These are phyloP conservation scores for Eucalyptus erythrocorys DNA, from an alignment of 345 rosid species.

Conservation along the genomic window DNA sequence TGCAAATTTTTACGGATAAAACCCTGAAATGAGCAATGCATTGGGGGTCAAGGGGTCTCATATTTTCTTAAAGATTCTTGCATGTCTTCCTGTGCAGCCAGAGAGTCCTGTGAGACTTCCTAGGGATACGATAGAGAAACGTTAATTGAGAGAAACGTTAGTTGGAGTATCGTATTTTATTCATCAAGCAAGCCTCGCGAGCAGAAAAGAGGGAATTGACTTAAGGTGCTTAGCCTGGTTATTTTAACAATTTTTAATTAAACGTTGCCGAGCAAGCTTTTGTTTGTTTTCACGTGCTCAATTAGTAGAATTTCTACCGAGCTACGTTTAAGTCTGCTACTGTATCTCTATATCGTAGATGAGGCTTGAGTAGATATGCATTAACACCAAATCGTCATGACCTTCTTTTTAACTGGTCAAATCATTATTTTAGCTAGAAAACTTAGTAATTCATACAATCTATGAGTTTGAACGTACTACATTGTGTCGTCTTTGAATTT, in stretches of 20 bases:
- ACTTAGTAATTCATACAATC: too few species aligned
- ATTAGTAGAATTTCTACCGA: not conserved
- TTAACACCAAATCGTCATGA: not conserved
- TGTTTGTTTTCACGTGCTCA: not conserved
- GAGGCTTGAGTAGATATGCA: not conserved
- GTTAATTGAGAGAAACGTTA: not conserved
- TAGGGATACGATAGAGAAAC: not conserved
- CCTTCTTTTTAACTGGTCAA: not conserved
- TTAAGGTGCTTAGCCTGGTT: not conserved
- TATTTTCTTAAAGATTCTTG: not conserved
- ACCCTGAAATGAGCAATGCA: not conserved
- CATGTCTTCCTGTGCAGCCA: not conserved
- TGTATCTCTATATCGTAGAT: not conserved
- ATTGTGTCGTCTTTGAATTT: not conserved
- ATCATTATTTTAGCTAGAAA: not conserved
- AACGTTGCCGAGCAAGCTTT: not conserved
- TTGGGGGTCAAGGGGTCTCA: not conserved
- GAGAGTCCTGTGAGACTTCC: not conserved
- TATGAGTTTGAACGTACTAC: too few species aligned
- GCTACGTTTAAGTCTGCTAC: not conserved
- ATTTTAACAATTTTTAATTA: not conserved
- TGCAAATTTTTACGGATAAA: not conserved
- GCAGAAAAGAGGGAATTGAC: not conserved
- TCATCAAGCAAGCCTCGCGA: not conserved
- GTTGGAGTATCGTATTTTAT: not conserved